phyloP scores from a whole-genome alignment of 176 grass and related monocot species.

The Saccharum spontaneum region DNA sequence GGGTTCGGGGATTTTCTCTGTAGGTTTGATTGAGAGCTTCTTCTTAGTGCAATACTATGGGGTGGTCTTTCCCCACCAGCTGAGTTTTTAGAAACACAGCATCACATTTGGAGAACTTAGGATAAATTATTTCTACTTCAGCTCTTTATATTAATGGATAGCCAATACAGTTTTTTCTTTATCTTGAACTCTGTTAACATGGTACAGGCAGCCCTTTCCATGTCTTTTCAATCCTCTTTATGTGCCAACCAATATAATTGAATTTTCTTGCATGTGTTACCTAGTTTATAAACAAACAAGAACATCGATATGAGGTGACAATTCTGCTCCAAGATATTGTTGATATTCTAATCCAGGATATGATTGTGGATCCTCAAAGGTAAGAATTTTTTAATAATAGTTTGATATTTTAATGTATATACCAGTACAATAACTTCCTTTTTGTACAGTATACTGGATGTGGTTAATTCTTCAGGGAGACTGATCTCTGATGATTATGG shows the following conservation, averaged over 20 bases:
- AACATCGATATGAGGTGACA: constrained; percentile 58
- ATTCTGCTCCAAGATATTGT: constrained; percentile 95
- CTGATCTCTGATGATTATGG: constrained; percentile 43
- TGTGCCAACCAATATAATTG: constrained; percentile 5
- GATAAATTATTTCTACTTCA: neutral
- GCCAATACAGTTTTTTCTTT: neutral
- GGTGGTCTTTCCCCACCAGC: neutral
- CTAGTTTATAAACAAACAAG: constrained; percentile 72
- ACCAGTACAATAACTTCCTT: constrained; percentile 25
- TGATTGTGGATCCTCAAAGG: constrained; percentile 77
- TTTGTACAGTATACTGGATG: constrained; percentile 67
- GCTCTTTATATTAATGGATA: constrained; percentile 2
- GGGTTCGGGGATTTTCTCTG: neutral
- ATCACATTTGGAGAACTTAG: neutral
- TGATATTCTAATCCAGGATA: constrained; percentile 87
- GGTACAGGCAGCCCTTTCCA: neutral
- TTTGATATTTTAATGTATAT: constrained; percentile 8
- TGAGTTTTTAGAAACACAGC: neutral
- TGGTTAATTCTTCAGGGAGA: constrained; percentile 58
- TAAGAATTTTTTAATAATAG: constrained; percentile 39
- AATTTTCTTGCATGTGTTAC: constrained; percentile 30
- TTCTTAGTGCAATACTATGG: neutral
- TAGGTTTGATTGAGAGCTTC: neutral
- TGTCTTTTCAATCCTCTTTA: constrained; percentile 9
- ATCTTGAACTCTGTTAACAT: constrained; percentile 18